Conservation (phyloP, 768 basidiomycete genomes). For the Tylopilus balloui region DNA sequence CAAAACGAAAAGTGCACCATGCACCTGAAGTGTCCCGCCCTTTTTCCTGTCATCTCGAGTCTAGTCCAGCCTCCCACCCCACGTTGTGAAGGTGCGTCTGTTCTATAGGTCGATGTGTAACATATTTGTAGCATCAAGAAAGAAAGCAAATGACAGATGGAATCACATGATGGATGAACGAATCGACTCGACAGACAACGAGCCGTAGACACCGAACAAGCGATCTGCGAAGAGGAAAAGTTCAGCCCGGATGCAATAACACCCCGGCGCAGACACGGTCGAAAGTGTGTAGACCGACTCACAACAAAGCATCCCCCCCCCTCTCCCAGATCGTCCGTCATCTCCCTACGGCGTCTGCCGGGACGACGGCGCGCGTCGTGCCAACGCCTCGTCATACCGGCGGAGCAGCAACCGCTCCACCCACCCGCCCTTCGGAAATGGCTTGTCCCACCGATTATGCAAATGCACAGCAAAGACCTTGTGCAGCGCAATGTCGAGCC, state of each 20-base stretch:
- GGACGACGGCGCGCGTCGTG: neutral
- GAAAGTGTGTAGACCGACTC: no score
- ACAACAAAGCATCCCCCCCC: no score
- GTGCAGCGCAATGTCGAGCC: constrained; percentile 54
- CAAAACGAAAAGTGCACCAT: neutral
- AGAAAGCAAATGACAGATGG: neutral
- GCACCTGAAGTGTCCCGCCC: neutral
- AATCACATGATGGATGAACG: neutral
- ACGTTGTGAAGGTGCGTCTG: no score
- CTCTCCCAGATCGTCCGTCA: no score
- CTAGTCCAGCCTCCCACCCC: no score
- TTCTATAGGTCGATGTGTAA: no score
- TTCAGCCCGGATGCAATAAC: no score
- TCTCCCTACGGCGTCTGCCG: neutral
- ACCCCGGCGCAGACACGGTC: no score
- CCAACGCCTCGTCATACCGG: constrained; percentile 47
- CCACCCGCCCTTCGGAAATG: constrained; percentile 81
- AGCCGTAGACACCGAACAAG: neutral
- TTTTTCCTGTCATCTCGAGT: neutral
- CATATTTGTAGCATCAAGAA: no score
- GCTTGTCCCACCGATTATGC: constrained; percentile 93
- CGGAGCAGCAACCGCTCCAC: constrained; percentile 71
- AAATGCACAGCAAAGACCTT: constrained; percentile 86
- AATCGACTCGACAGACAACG: neutral
- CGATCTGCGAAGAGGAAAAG: neutral